phyloP scores from a whole-genome alignment of 2,329 filamentous ascomycete species.

The Cercospora beticola region DNA sequence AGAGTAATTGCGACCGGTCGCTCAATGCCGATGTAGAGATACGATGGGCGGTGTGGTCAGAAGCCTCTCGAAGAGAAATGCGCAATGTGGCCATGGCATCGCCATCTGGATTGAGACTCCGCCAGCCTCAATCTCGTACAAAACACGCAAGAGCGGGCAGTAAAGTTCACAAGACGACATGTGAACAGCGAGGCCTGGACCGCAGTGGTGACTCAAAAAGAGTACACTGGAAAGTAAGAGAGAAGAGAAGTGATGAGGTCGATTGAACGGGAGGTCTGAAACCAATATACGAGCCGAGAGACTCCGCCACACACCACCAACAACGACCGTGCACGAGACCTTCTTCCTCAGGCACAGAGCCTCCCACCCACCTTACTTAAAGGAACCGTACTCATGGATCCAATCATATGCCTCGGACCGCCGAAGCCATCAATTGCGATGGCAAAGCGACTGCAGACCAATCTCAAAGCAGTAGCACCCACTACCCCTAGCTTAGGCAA shows the following conservation, averaged over 20 bases:
- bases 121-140: not conserved
- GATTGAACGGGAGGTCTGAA: not conserved
- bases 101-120: not conserved
- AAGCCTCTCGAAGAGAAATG: not conserved
- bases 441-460: not conserved
- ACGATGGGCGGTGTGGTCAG: not conserved
- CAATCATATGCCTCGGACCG: not conserved
- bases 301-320: constrained; percentile 11
- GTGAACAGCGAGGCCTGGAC: not conserved
- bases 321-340: not conserved
- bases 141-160: not conserved
- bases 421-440: not conserved
- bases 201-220: not conserved
- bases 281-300: constrained; percentile 9
- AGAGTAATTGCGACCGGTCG: not conserved
- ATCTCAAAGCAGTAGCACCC: not conserved
- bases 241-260: not conserved
- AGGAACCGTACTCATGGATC: not conserved
- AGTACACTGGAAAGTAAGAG: not conserved
- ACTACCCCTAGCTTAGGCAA: constrained; percentile 2
- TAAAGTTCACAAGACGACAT: not conserved
- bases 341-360: not conserved
- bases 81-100: not conserved
- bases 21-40: not conserved
- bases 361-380: constrained; percentile 3